Evolutionary conservation across 2,329 filamentous ascomycete species (phyloP), one percentile per base, ranked within the genome.

Genomic region (Orbilia brochopaga): DNA sequence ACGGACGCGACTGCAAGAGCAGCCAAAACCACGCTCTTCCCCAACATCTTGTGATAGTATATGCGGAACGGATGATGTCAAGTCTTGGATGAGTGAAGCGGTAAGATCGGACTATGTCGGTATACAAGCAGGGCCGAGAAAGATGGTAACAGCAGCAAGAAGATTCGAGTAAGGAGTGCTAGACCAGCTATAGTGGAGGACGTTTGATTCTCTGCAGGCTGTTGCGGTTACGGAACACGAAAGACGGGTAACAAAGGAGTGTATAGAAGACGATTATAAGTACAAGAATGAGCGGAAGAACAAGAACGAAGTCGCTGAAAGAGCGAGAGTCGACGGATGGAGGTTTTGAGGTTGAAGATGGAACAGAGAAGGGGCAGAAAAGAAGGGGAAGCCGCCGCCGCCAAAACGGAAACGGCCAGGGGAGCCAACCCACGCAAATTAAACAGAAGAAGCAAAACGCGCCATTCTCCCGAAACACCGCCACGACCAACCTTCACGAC

Each of bases 1-100:
- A 80, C 78, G 40, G 79, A 79, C 59, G 80, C 79, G 75, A 79
- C 79, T 42, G 81, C 79, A 58, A 83, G 56, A 17, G 80, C 79
- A 54, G 78, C 63, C 40, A 80, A 63, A 40, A 73, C 21, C 3
- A 61, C 23, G 32, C 30, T 64, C 51, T 72, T 72, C 17, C 55
- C 55, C 17, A 72, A 37, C 67, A 72, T 72, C 7, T 58, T 62
- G 51, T 35, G 15, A 23, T 58, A 24, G 23, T 10, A 48, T 21
- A 21, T 23, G n/a, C 8, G 21, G 21, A 5, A 4, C 15, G n/a
- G 44, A 10, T 5, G n/a, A 52, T 19, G 7, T 32, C 27, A 32
- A 32, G 27, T 8, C 8, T 8, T 32, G 27, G 21, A 51, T 27
- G 17, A 54, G 27, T 10, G 46, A 53, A 40, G 13, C 13, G 21